phyloP scores from a whole-genome alignment of 805 yeast genomes.

The Yarrowia sp. region DNA sequence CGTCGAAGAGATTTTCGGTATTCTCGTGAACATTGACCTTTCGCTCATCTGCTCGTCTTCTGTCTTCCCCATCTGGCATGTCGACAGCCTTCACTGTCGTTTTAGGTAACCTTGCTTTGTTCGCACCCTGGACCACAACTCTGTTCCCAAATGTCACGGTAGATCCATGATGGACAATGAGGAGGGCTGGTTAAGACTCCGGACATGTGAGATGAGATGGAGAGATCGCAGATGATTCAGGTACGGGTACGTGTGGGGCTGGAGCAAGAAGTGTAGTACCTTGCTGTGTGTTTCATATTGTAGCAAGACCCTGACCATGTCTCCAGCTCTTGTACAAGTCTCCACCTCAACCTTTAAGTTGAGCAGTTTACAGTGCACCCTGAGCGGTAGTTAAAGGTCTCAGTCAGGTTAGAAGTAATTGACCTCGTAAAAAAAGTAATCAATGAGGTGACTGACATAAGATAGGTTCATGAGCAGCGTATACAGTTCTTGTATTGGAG shows the following conservation, averaged over 20 bases:
- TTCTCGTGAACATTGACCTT: too few species aligned
- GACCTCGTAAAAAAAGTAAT: not conserved
- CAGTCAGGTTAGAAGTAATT: not conserved
- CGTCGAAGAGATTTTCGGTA: too few species aligned
- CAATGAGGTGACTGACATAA: not conserved
- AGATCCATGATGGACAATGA: not conserved
- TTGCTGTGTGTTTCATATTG: not conserved
- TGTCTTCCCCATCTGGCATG: not conserved
- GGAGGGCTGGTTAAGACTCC: slow-evolving; percentile 15
- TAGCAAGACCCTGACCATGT: not conserved
- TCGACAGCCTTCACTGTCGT: not conserved
- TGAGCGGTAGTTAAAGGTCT: not conserved
- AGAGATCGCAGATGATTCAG: not conserved
- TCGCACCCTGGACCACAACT: slow-evolving; percentile 10
- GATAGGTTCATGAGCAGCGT: too few species aligned
- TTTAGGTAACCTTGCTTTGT: slow-evolving; percentile 19
- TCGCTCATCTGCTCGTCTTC: not conserved
- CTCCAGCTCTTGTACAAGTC: too few species aligned
- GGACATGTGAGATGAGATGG: slow-evolving; percentile 11
- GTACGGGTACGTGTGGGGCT: not conserved
- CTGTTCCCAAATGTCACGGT: slow-evolving; percentile 1
- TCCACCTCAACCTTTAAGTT: not conserved
- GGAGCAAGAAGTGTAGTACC: not conserved
- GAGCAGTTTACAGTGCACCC: not conserved
- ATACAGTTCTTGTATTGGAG: too few species aligned